phyloP scores from a whole-genome alignment of 805 yeast genomes.

The Suhomyces faveliae region DNA sequence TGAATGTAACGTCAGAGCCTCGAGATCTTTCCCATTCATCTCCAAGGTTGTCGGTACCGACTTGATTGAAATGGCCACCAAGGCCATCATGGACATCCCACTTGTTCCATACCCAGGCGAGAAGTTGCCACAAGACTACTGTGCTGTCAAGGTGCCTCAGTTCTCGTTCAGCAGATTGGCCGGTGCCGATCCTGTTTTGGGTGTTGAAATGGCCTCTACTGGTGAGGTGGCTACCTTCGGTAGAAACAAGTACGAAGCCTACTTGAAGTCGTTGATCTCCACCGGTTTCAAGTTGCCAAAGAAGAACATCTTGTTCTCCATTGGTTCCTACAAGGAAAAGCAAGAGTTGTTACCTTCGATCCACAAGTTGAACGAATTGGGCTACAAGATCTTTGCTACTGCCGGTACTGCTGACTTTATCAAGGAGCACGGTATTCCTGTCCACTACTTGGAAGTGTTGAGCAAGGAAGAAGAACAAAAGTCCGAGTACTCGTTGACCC shows the following conservation, averaged over 20 bases:
- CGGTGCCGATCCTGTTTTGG: conserved; percentile 96
- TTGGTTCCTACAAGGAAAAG: conserved; percentile 97
- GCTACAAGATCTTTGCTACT: conserved; percentile 91
- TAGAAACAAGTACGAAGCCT: conserved; percentile 94
- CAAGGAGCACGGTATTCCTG: conserved; percentile 91
- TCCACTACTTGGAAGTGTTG: conserved; percentile 89
- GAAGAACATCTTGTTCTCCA: conserved; percentile 88
- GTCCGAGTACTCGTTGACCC: conserved; percentile 91
- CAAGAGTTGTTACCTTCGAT: conserved; percentile 89
- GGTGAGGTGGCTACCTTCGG: conserved; percentile 99
- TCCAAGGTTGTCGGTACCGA: conserved; percentile 97
- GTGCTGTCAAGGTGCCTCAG: conserved; percentile 96
- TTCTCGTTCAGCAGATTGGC: conserved; percentile 95
- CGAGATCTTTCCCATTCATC: conserved; percentile 98
- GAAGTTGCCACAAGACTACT: conserved; percentile 87
- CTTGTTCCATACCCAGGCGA: conserved; percentile 87
- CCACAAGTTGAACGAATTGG: conserved; percentile 73
- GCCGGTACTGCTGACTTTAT: conserved; percentile 99
- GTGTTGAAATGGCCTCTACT: conserved; percentile 99
- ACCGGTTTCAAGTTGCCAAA: conserved; percentile 95
- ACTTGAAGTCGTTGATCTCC: conserved; percentile 88
- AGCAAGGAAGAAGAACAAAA: conserved; percentile 73
- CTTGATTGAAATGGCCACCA: conserved; percentile 95
- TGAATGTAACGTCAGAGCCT: conserved; percentile 98
- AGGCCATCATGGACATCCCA: conserved; percentile 88